phyloP scores from a whole-genome alignment of 192 early-diverging fungal species.

The Coemansia sp. region DNA sequence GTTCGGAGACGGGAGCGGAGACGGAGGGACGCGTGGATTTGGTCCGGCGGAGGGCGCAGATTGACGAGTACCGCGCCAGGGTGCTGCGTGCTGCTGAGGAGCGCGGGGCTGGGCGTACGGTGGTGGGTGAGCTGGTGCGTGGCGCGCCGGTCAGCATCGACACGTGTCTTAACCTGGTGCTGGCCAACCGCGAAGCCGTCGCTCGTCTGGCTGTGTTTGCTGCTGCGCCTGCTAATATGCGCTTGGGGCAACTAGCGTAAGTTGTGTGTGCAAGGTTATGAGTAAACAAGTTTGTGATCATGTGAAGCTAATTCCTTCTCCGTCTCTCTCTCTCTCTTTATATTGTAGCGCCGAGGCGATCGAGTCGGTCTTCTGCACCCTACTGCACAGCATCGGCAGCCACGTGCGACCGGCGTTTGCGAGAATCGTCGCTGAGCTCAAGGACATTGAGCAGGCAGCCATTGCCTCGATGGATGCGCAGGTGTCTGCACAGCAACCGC shows the following conservation, averaged over 20 bases:
- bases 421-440: slow-evolving; percentile 30
- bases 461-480: slow-evolving; percentile 27
- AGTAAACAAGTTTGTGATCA: not conserved
- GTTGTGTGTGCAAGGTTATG: slow-evolving; percentile 9
- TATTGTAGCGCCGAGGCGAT: slow-evolving; percentile 62
- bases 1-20: not conserved
- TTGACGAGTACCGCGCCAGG: slow-evolving; percentile 40
- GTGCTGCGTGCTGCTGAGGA: slow-evolving; percentile 20
- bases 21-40: slow-evolving; percentile 25
- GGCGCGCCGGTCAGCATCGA: slow-evolving; percentile 60
- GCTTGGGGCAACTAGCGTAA: slow-evolving; percentile 59
- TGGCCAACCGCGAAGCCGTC: slow-evolving; percentile 80
- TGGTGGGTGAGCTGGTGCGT: slow-evolving; percentile 35
- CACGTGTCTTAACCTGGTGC: slow-evolving; percentile 81
- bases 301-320: not conserved
- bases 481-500: slow-evolving; percentile 15
- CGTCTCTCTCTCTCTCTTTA: not conserved
- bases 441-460: slow-evolving; percentile 33
- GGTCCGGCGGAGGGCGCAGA: slow-evolving; percentile 29
- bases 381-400: slow-evolving; percentile 67
- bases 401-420: slow-evolving; percentile 41
- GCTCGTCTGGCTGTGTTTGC: slow-evolving; percentile 61
- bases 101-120: slow-evolving; percentile 8
- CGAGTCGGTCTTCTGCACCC: slow-evolving; percentile 76
- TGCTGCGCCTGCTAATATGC: slow-evolving; percentile 57